Base-by-base conservation (phyloP, 805 yeast species). In the Candida gorgasii region DNA sequence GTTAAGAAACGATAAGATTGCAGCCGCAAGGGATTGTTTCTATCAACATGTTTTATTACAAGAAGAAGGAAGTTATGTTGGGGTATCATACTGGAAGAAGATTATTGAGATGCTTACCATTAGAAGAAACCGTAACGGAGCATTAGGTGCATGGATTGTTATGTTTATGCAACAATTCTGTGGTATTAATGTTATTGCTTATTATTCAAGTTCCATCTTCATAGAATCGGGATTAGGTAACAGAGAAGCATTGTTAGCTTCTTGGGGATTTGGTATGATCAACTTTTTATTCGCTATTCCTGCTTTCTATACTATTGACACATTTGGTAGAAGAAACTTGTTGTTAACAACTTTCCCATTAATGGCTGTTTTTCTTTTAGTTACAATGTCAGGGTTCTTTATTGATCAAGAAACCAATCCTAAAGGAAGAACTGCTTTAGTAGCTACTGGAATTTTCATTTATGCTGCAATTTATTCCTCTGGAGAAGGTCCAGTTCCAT, bases 151-250 rank as follows among this genome's bases (percentile, higher is more conserved):
- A 3, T 84, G 84, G 76, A 76, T 87, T 50, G 88, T 82, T 46
- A 88, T 89, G 80, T 85, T 87, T 58, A 84, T 84, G 88, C 96
- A 88, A 68, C 95, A 88, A 61, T 85, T 87, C 67, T 88, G 95
- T 66, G 96, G 96, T 52, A 79, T 88, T 62, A 88, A 88, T 58
- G 92, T 87, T 39, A 86, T 88, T 63, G 92, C 95, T 13, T 85
- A 86, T 65, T 88, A 86, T 62, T 84, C 92, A 0, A 82, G 93
- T 0, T 73, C 85, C 8, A 87, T 88, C 44, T 88, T 88, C 65
- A 62, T 75, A 18, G 75, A 81, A 44, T 79, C 89, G 12, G 85
- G 84, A 27, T 82, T 84, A 61, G 63, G 76, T 22, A 79, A 76
- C 48, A 70, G 78, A 48, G 72, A 77, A 45, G 82, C 95, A 0